A percentile compares a stretch with the other conserved stretches of the same genome.
These are phyloP conservation scores for Tetrahymena malaccensis DNA, from an alignment of 73 alveolate genomes.

Conservation along the genomic window DNA sequence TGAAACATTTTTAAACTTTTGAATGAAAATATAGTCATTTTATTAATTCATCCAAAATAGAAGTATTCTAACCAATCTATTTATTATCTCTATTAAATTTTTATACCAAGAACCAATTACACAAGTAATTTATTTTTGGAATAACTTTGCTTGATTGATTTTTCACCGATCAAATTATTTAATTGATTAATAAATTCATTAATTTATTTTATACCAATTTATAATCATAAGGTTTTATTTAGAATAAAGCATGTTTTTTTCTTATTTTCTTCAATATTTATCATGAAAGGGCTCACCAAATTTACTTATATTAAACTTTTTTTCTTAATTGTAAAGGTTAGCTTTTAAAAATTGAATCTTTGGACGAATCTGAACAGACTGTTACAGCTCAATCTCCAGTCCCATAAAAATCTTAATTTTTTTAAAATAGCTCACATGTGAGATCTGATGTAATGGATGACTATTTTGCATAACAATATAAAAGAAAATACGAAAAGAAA, in stretches of 20 bases:
- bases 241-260: no score
- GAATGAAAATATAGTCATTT: no score
- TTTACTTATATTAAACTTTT: not conserved
- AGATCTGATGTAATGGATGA: not conserved
- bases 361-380: not conserved
- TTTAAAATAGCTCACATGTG: not conserved
- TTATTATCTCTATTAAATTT: not conserved
- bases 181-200: no score
- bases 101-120: not conserved
- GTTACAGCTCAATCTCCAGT: not conserved
- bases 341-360: not conserved
- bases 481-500: not conserved
- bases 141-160: not conserved
- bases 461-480: not conserved
- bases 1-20: not conserved
- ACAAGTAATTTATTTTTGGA: not conserved
- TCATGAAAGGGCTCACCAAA: not conserved
- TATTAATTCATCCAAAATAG: no score
- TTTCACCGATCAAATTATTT: not conserved
- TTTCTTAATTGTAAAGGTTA: not conserved
- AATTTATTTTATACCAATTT: not conserved
- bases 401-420: not conserved
- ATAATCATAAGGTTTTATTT: no score
- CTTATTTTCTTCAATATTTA: not conserved
- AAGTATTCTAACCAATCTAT: no score